Evolutionary conservation across 768 basidiomycete species (phyloP), one percentile per base, ranked within the genome.

Genomic region (Xerocomellus amylosporus): DNA sequence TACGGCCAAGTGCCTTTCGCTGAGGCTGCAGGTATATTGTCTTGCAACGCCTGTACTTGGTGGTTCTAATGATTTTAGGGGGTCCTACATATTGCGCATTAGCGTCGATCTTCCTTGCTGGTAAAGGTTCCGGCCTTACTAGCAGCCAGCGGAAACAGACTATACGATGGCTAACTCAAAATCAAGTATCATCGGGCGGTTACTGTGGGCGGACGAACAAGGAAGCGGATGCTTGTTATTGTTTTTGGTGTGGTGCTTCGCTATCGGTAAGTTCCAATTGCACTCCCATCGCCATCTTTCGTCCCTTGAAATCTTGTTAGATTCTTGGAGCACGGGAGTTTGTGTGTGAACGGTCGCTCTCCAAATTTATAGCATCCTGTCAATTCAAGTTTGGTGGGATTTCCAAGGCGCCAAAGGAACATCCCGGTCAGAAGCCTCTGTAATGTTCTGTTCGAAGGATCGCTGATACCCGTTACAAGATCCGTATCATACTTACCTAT

Each of bases 401-500:
- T 47, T 80, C 87, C 0, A 97, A 98, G 65, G 82, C 84, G 0
- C 90, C 90, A 0, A 86, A 82, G 17, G 89, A 91, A 58, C 77
- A 76, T 58, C 86, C 95, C 54, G 93, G 93, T 93, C 53, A 56
- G 75, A 53, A 12, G 19, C 34, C 15, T 42, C 38, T 24, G 13
- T 34, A 17, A 37, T 8, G 14, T 26, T 45, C 8, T 38, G 40
- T 38, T 28, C 6, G 17, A 36, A 39, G 36, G 5, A 13, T 41
- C 8, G 24, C 52, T 69, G 49, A 64, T 58, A 14, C 40, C n/a
- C 28, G 40, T 55, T 56, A 31, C 22, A 64, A 88, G 96, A 99
- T 74, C 93, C 96, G 0, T 96, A 93, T 65, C 96, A 99, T 63
- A 97, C 95, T 0, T 98, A 98, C 68, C 76, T 98, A 30, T 84